Evolutionary conservation across 768 basidiomycete species (phyloP).

Genomic region (Trametopsis cervina): DNA sequence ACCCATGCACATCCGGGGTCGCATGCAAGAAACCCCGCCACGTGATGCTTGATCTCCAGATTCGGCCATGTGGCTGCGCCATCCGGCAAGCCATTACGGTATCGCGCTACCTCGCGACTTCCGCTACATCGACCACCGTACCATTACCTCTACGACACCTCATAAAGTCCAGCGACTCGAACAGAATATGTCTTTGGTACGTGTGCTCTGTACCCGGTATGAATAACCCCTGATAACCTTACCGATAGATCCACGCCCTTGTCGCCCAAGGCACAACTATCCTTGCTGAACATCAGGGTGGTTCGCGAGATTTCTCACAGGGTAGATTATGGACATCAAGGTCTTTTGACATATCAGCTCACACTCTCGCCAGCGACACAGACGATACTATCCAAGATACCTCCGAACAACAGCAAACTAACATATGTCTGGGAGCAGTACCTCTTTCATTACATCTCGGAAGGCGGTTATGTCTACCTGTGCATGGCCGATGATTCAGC

Average conservation of each 20-base stretch:
- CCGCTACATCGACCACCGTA: neutral
- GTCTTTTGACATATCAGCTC: neutral
- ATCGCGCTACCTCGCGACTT: neutral
- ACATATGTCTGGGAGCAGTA: constrained; percentile 92
- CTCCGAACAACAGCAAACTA: constrained; percentile 76
- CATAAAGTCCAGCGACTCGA: neutral
- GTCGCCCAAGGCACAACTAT: constrained; percentile 74
- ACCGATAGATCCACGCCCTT: constrained; percentile 67
- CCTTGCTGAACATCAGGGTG: constrained; percentile 81
- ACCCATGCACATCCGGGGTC: constrained; percentile 6
- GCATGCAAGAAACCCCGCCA: constrained; percentile 16
- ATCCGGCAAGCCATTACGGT: neutral
- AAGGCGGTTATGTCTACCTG: constrained; percentile 80
- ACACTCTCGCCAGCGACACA: constrained; percentile 53
- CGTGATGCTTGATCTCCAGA: neutral
- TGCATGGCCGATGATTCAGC: constrained; percentile 94
- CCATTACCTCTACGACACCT: neutral
- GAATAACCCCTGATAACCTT: neutral
- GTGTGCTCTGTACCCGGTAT: neutral
- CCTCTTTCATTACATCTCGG: constrained; percentile 90
- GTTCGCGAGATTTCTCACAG: constrained; percentile 83
- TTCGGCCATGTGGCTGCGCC: constrained; percentile 1
- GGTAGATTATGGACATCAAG: constrained; percentile 36
- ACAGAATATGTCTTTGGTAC: constrained; percentile 23
- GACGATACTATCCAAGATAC: constrained; percentile 91